phyloP scores from a whole-genome alignment of 2,329 filamentous ascomycete species.

The Colletotrichum magnum region DNA sequence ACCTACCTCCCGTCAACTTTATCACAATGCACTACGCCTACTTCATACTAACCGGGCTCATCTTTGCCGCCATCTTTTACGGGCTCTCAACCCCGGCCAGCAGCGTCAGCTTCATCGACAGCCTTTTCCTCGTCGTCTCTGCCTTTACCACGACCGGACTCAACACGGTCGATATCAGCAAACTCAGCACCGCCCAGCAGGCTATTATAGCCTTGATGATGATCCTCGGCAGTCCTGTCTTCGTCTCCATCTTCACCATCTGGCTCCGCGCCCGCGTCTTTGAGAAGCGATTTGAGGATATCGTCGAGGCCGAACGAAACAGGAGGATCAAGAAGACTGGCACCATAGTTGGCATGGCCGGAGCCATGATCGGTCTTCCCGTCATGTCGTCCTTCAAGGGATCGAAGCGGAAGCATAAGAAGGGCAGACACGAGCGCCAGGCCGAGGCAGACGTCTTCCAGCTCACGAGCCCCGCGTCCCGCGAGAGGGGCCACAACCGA shows the following conservation, averaged over 20 bases:
- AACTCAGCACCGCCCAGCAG: constrained; percentile 78
- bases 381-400: constrained; percentile 28
- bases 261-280: constrained; percentile 73
- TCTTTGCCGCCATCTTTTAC: constrained; percentile 75
- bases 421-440: constrained; percentile 28
- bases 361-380: constrained; percentile 44
- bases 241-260: constrained; percentile 76
- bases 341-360: constrained; percentile 42
- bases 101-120: constrained; percentile 72
- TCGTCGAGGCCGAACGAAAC: constrained; percentile 61
- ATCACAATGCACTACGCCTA: constrained; percentile 78
- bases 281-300: constrained; percentile 69
- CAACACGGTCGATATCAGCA: constrained; percentile 76
- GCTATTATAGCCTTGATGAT: constrained; percentile 75
- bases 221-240: constrained; percentile 75
- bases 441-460: constrained; percentile 32
- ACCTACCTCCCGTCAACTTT: constrained; percentile 66
- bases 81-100: constrained; percentile 64
- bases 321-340: constrained; percentile 45
- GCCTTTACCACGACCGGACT: constrained; percentile 78
- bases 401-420: constrained; percentile 21
- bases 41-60: constrained; percentile 69
- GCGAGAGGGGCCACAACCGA: constrained; percentile 10
- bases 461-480: constrained; percentile 4
- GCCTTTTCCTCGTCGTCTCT: constrained; percentile 76